Conservation (phyloP, 2,329 filamentous ascomycete genomes). For the Penicillium sp. region DNA sequence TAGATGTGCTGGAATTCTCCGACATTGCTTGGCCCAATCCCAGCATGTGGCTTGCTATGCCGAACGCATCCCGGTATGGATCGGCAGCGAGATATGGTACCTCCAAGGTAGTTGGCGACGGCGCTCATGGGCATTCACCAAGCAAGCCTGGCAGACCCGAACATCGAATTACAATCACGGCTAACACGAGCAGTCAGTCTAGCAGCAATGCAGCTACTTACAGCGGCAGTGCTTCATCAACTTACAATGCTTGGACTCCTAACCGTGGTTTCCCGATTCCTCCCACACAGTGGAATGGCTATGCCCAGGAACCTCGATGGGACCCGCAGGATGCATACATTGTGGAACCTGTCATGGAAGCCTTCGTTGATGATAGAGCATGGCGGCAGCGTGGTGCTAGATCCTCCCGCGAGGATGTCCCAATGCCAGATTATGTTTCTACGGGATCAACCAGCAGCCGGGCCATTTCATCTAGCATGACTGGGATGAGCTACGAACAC, state of each 20-base stretch:
- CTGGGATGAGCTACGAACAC: slow-evolving; percentile 44
- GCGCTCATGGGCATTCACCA: slow-evolving; percentile 64
- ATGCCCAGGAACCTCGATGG: slow-evolving; percentile 31
- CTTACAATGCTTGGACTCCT: slow-evolving; percentile 29
- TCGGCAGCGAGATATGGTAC: slow-evolving; percentile 29
- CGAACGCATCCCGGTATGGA: slow-evolving; percentile 39
- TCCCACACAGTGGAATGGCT: slow-evolving; percentile 26
- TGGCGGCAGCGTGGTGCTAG: slow-evolving; percentile 34
- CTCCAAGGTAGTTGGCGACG: slow-evolving; percentile 50
- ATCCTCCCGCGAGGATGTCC: slow-evolving; percentile 46
- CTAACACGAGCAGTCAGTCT: slow-evolving; percentile 20
- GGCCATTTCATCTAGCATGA: slow-evolving; percentile 40
- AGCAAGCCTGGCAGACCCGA: slow-evolving; percentile 36
- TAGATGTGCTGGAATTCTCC: slow-evolving; percentile 73
- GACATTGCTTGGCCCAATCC: slow-evolving; percentile 79
- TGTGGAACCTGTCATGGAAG: slow-evolving; percentile 46
- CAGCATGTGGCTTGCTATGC: slow-evolving; percentile 61
- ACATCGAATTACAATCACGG: slow-evolving; percentile 18
- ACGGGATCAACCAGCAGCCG: slow-evolving; percentile 41
- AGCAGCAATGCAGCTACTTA: slow-evolving; percentile 11
- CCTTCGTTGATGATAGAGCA: slow-evolving; percentile 32
- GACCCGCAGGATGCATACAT: slow-evolving; percentile 28
- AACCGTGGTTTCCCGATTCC: slow-evolving; percentile 35
- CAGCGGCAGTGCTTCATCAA: slow-evolving; percentile 15
- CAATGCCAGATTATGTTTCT: slow-evolving; percentile 52